Evolutionary conservation across 257 asterid species (phyloP), one percentile per base, ranked within the genome.

Genomic region (Nicotiana noctiflora): DNA sequence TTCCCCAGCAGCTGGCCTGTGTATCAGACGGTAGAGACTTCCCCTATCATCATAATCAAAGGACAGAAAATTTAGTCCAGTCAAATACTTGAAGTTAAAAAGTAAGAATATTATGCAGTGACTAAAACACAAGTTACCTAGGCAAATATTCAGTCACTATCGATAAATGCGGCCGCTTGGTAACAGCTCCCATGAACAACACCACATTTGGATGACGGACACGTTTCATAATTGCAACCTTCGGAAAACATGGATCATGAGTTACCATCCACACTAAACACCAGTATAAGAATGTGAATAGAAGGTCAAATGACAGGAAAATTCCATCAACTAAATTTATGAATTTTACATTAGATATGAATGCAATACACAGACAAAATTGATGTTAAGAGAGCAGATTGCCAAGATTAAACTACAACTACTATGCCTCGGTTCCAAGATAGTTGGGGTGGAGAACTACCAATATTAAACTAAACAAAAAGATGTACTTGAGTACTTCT

Each of bases 201-300:
- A 96, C 99, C 29, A 96, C 92, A 81, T 96, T 94, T 53, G 99
- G 99, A 86, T 96, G 99, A 27, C 99, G 98, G 61, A 96, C 87
- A 25, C 98, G 97, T 85, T 96, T 96, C 99, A 96, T 94, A 15
- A 96, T 94, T 75, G 99, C 96, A 75, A 96, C 98, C 99, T 96
- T 88, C 63, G 79, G 79, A 70, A 83, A 61, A 31, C 70, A 11
- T 46, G 77, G 57, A 17, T 25, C 37, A 46, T 66, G 67, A 44
- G 46, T 66, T 62, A 81, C 51, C 76, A 53, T 75, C 77, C 19
- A 85, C 75, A 13, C 12, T 5, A 34, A 75, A 18, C 46, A 49
- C 64, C 55, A 74, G 27, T 15, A 23, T 60, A 74, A 62, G n/a
- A 62, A 62, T 62, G 67, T 23, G 67, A 61, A 23, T 13, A 62